Base-by-base conservation (phyloP, 768 basidiomycete species). In the Agrocybe praecox region DNA sequence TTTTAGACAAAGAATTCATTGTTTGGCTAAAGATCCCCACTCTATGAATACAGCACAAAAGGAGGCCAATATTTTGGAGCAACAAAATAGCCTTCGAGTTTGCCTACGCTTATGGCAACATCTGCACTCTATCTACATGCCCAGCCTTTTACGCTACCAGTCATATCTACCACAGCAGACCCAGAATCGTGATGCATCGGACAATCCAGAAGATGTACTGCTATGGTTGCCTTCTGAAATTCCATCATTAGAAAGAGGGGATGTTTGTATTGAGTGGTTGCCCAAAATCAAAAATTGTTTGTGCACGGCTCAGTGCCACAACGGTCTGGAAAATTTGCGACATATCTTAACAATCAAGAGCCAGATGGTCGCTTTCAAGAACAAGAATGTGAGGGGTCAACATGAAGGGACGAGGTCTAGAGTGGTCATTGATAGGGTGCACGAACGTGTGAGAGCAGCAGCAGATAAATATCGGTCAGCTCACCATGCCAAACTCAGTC, bases 141-240 rank as follows among this genome's bases (percentile, higher is more conserved):
- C 59, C 0, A 56, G 61, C 1, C 51, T 62, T n/a, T 43, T 57
- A 0, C 56, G 55, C 32, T 60, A 58, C 29, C 47, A 40, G 19
- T 40, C 36, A 3, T 5, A 4, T 12, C 36, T 48, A 5, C 9
- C 34, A 0, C 2, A 46, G 12, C 29, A 29, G 9, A 29, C 9
- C 9, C 26, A 9, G 9, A 9, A 29, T 9, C 26, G 26, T 29
- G 26, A 29, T 29, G 26, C 9, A 4, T 29, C 9, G 9, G 26
- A 29, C 9, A 29, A 29, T 4, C 9, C 60, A 2, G 59, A 63
- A 45, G 49, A 58, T 6, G 9, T 22, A 14, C 21, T 14, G 0
- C 18, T 63, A 1, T 61, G 55, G 53, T 26, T 63, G 8, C 62
- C 62, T 1, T 63, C 62, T 4, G 17, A 18, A 2, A 34, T 43